Base-by-base conservation (phyloP, 495 filamentous ascomycete species). In the Penicillium coprophilum region DNA sequence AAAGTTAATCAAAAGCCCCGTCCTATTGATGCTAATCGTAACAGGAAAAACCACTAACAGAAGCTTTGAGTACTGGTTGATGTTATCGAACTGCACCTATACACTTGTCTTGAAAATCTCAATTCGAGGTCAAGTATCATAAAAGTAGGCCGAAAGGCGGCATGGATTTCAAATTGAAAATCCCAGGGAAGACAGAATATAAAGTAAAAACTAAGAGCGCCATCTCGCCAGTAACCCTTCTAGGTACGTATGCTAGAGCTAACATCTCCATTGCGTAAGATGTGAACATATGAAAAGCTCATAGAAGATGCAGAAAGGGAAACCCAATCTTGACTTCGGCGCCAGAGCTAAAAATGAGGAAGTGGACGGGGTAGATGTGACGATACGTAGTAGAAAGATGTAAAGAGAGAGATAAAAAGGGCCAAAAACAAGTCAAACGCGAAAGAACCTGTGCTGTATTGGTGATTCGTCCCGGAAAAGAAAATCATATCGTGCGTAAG, bases 401-500 rank as follows among this genome's bases (percentile, higher is more conserved):
- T 21, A 17, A 4, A 50, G 3, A 50, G 23, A 36, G 11, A 31
- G 2, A 19, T 0, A 40, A 30, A 24, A 46, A 21, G 4, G 46
- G n/a, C 44, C 2, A 31, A 13, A 21, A 32, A 19, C 15, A 31
- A 32, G 28, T 30, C 19, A 24, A 36, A 34, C 11, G 11, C 11
- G n/a, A 36, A 36, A 20, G 28, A 31, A 31, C n/a, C 15, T 38
- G 34, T 38, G 34, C 13, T 21, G 19, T 17, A n/a, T 27, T 39
- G 15, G 20, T 21, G 5, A 24, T 17, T 23, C 39, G 47, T 32
- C 21, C 34, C 34, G 6, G 11, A 24, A 39, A 23, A 6, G 23
- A n/a, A 51, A 10, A 8, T 40, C 48, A 39, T 51, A 40, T 51
- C 48, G 23, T 40, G 34, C 34, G 34, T 51, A 27, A 51, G n/a